These are phyloP conservation scores for Nakazawaea laoshanensis DNA, from an alignment of 805 yeast genomes.

Conservation along the genomic window DNA sequence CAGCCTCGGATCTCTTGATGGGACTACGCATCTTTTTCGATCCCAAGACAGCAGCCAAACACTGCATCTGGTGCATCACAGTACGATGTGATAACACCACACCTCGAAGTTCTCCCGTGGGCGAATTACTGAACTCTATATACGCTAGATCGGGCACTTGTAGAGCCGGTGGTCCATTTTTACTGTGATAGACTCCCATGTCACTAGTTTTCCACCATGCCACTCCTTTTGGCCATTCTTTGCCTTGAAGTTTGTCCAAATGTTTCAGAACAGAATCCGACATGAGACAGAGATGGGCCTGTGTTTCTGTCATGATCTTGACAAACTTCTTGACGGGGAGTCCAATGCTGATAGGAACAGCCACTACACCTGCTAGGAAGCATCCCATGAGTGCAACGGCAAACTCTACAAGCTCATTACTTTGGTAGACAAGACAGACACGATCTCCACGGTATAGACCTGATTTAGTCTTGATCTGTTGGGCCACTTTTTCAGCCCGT, in stretches of 20 bases:
- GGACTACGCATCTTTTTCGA: conserved; percentile 43
- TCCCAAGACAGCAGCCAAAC: conserved; percentile 59
- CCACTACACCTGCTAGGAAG: conserved; percentile 87
- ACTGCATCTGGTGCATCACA: conserved; percentile 79
- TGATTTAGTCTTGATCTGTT: conserved; percentile 64
- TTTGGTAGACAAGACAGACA: conserved; percentile 77
- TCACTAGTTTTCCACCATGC: conserved; percentile 81
- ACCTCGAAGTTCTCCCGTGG: conserved; percentile 87
- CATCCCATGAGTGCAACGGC: conserved; percentile 84
- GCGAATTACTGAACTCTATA: conserved; percentile 85
- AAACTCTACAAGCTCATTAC: conserved; percentile 78
- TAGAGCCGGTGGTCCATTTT: conserved; percentile 51
- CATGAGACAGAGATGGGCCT: conserved; percentile 68
- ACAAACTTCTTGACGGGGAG: conserved; percentile 61
- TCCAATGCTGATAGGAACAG: conserved; percentile 83
- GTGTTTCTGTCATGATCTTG: conserved; percentile 64
- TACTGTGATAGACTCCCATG: conserved; percentile 63
- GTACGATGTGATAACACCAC: conserved; percentile 89
- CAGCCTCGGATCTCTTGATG: conserved; percentile 44
- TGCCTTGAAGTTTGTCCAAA: conserved; percentile 51
- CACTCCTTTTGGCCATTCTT: conserved; percentile 66
- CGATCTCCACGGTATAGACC: conserved; percentile 75
- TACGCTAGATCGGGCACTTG: conserved; percentile 84
- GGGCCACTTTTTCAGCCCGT: conserved; percentile 82
- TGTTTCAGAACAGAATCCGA: conserved; percentile 74